A percentile compares a stretch with the other conserved stretches of the same genome.
Evolutionary conservation across 1,139 yeast species (phyloP).

Genomic region (Kazachstania sp.): DNA sequence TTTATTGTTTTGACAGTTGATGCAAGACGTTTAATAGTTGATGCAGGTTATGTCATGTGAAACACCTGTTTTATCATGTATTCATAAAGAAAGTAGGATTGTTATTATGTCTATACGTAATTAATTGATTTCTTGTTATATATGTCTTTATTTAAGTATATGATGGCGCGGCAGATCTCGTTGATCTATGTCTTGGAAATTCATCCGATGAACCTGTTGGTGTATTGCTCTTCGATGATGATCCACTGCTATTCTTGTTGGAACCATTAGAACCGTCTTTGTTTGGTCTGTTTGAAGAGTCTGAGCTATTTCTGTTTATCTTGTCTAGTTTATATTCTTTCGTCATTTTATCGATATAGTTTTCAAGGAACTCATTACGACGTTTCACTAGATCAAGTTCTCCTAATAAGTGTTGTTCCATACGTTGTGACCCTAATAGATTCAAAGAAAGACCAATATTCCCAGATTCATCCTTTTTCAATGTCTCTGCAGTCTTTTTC

Average conservation of each 20-base stretch:
- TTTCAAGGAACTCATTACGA: constrained; percentile 16
- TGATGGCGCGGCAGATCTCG: constrained; percentile 22
- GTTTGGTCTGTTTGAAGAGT: not conserved
- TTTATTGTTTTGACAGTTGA: not conserved
- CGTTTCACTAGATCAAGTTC: constrained; percentile 12
- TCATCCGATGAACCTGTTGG: not conserved
- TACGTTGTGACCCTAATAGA: constrained; percentile 3
- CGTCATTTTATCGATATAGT: constrained; percentile 19
- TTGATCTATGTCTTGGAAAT: constrained; percentile 12
- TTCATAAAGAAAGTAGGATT: no score
- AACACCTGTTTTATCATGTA: no score
- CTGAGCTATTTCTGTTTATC: not conserved
- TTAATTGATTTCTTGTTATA: no score
- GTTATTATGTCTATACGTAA: not conserved
- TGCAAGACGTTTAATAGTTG: not conserved
- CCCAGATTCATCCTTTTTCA: constrained; percentile 8
- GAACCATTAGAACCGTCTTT: constrained; percentile 6
- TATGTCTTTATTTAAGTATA: constrained; percentile 12
- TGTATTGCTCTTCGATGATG: constrained; percentile 8
- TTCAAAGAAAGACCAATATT: constrained; percentile 11
- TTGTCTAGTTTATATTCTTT: constrained; percentile 1
- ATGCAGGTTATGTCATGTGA: no score
- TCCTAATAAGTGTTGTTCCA: constrained; percentile 5
- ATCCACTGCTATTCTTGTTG: not conserved
- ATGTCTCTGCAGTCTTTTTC: constrained; percentile 33